A percentile compares a stretch with the other conserved stretches of the same genome.
phyloP scores from a whole-genome alignment of 768 basidiomycete genomes.

The Lyophyllum semitale region DNA sequence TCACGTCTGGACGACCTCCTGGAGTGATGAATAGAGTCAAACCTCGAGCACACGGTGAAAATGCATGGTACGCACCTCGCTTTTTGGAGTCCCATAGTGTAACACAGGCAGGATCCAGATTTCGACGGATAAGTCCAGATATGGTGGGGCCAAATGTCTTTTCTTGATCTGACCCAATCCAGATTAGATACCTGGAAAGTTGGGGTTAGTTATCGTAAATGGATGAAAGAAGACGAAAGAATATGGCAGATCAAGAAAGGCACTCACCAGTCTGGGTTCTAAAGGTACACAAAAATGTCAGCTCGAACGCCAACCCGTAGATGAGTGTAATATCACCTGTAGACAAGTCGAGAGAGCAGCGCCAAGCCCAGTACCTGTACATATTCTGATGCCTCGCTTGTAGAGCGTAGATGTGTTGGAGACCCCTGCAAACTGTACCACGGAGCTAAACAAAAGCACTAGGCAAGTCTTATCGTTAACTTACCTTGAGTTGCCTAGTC shows the following conservation, averaged over 20 bases:
- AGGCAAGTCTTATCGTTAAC: slow-evolving; percentile 10
- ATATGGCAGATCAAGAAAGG: slow-evolving; percentile 17
- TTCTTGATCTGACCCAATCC: slow-evolving; percentile 85
- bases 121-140: slow-evolving; percentile 64
- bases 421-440: slow-evolving; percentile 70
- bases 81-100: slow-evolving; percentile 80
- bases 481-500: slow-evolving; percentile 80
- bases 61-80: slow-evolving; percentile 42
- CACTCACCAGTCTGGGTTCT: slow-evolving; percentile 53
- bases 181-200: slow-evolving; percentile 72
- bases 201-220: slow-evolving; percentile 5
- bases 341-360: slow-evolving; percentile 80
- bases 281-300: slow-evolving; percentile 10
- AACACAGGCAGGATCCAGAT: slow-evolving; percentile 69
- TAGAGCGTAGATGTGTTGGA: slow-evolving; percentile 79
- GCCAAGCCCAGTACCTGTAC: slow-evolving; percentile 84
- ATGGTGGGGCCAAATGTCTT: slow-evolving; percentile 86
- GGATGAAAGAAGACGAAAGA: slow-evolving; percentile 12
- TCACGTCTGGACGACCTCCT: slow-evolving; percentile 75
- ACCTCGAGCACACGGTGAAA: neutral
- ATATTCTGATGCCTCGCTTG: slow-evolving; percentile 80
- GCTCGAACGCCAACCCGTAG: neutral
- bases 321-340: slow-evolving; percentile 52
- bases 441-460: neutral
- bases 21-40: neutral